These are phyloP conservation scores for Lagerstroemia speciosa DNA, from an alignment of 345 rosid species.

Conservation along the genomic window DNA sequence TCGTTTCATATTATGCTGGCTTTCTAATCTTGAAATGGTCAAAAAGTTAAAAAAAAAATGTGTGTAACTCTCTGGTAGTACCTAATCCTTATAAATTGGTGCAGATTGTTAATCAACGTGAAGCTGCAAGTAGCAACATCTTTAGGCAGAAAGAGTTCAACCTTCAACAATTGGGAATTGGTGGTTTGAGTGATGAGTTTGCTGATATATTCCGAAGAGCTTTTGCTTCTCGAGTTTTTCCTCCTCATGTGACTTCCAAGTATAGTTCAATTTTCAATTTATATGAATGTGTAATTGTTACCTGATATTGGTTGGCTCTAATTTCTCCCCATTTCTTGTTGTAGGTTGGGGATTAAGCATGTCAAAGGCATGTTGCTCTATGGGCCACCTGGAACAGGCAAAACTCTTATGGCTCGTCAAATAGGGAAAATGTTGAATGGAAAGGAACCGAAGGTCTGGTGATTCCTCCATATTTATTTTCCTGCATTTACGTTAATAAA, in stretches of 20 bases:
- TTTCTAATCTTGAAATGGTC: background rate
- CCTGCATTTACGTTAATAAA: background rate
- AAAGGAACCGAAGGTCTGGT: conserved; percentile 86
- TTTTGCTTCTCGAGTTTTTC: conserved; percentile 98
- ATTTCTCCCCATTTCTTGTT: conserved; percentile 18
- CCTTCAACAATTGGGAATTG: conserved; percentile 90
- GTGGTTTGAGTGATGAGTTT: conserved; percentile 96
- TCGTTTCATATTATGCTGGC: background rate
- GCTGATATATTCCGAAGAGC: conserved; percentile 98
- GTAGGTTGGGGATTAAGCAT: conserved; percentile 93
- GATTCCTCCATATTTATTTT: background rate
- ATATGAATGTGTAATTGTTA: background rate
- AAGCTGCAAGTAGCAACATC: conserved; percentile 92
- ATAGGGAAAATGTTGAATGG: conserved; percentile 99
- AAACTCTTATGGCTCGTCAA: conserved; percentile 98
- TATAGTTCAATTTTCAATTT: conserved; percentile 14
- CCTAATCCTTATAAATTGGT: conserved; percentile 4
- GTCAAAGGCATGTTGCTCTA: conserved; percentile 94
- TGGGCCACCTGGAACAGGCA: conserved; percentile 99
- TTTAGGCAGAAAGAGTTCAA: conserved; percentile 94
- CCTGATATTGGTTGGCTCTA: background rate
- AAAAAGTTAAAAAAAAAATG: background rate
- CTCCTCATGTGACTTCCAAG: conserved; percentile 92
- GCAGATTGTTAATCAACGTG: conserved; percentile 93
- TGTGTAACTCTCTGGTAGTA: background rate